Base-by-base conservation (phyloP, 352 stramenopile genomes). In the Globisporangium nunn region DNA sequence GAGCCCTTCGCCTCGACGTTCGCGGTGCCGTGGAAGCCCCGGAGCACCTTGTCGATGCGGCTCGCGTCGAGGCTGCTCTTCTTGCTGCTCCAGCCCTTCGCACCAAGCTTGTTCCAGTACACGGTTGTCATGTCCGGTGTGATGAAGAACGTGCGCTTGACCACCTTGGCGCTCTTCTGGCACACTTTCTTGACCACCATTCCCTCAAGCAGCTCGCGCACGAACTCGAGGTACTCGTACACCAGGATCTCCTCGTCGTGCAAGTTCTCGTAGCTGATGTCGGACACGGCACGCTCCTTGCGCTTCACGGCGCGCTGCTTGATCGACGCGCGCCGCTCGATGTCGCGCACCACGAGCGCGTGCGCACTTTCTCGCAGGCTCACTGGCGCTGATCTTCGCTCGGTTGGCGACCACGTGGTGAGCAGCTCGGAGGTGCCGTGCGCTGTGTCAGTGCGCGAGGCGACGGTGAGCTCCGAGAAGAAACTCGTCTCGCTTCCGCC, bases 181-280 rank as follows among this genome's bases (percentile, higher is more conserved):
- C 75, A 87, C 4, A 90, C 57, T 48, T 87, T 88, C 54, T 81
- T 86, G 41, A 90, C 37, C 11, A 57, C 33, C n/a, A 83, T 67
- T 12, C 78, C 80, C 30, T 87, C 75, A 4, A 86, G 62, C 12
- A 90, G 48, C 44, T 78, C 70, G 29, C 74, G 75, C 2, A 90
- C 66, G 52, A 90, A 90, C 65, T 87, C 75, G 30, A 88, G 62
- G 54, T 90, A 88, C 54, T 88, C 77, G 59, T 85, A 85, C 54
- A 76, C 74, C 30, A 80, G 64, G 31, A 86, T 74, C 47, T 88
- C 77, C 6, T 85, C 75, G 55, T 83, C 68, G n/a, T 62, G 51
- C 7, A 90, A 53, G 40, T 78, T 85, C 31, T 88, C 80, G 57
- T 87, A 83, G 33, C 63, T 78, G 39, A 85, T 72, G 58, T 88